Percentiles rank a stretch among this genome's conserved stretches.
Evolutionary conservation across 169 alveolate species (phyloP).

Genomic region (Plasmodium relictum): DNA sequence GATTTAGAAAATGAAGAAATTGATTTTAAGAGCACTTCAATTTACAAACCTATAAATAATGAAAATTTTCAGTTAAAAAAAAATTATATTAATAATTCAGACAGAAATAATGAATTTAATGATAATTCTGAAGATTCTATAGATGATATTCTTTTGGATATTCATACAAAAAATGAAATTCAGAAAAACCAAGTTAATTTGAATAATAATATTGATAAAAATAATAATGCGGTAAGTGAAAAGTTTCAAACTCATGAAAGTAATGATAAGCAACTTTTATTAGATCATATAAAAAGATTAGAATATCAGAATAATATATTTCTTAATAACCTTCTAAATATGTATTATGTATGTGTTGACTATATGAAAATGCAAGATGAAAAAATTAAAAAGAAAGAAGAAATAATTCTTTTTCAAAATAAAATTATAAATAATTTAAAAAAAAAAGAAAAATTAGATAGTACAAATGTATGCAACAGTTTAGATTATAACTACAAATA

Average conservation of each 20-base stretch:
- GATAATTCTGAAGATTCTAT: slow-evolving; percentile 8
- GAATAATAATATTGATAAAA: background rate
- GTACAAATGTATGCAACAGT: slow-evolving; percentile 29
- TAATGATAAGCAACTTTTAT: slow-evolving; percentile 25
- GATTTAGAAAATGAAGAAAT: slow-evolving; percentile 25
- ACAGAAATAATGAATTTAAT: background rate
- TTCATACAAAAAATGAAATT: slow-evolving; percentile 1
- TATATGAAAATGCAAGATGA: slow-evolving; percentile 75
- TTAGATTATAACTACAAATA: slow-evolving; percentile 3
- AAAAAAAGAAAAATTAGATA: slow-evolving; percentile 14
- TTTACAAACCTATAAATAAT: slow-evolving; percentile 13
- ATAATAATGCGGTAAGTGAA: background rate
- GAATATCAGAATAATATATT: slow-evolving; percentile 75
- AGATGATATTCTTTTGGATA: slow-evolving; percentile 61
- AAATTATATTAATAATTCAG: background rate
- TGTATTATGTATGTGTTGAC: slow-evolving; percentile 75
- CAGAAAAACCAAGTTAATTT: background rate
- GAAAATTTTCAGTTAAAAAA: background rate
- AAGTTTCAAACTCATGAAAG: slow-evolving; percentile 11
- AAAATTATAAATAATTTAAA: slow-evolving; percentile 40
- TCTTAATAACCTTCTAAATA: slow-evolving; percentile 61
- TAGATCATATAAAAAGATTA: slow-evolving; percentile 69
- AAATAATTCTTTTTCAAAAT: slow-evolving; percentile 42
- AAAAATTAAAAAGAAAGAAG: slow-evolving; percentile 68
- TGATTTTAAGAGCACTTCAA: background rate